Conservation (phyloP, 345 rosid species). For the Geranium rotundifolium region DNA sequence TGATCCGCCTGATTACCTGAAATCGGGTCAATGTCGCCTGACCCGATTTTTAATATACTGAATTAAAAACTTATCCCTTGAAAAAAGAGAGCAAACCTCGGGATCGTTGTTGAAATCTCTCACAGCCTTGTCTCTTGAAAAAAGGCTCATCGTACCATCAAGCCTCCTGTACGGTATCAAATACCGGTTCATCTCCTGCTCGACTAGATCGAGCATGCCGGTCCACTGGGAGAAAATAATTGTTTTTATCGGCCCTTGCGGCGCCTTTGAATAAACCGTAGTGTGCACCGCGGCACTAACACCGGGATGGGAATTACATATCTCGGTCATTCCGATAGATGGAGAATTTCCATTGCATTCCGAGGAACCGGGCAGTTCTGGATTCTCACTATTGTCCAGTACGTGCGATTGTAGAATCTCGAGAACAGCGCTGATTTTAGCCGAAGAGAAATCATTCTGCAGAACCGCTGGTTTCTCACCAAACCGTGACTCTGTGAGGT, state of each 20-base stretch:
- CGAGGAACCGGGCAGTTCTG: constrained; percentile 17
- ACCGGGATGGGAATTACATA: constrained; percentile 12
- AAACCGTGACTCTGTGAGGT: constrained; percentile 23
- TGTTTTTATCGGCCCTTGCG: constrained; percentile 49
- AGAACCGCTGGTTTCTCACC: constrained; percentile 29
- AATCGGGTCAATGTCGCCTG: no score
- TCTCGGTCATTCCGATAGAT: constrained; percentile 13
- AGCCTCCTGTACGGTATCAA: constrained; percentile 63
- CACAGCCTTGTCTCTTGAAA: constrained; percentile 72
- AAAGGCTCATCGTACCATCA: constrained; percentile 77
- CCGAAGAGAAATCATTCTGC: constrained; percentile 49
- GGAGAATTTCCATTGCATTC: constrained; percentile 18
- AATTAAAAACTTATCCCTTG: no score
- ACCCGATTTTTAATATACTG: no score
- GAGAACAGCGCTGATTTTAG: constrained; percentile 66
- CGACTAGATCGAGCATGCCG: constrained; percentile 76
- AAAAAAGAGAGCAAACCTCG: constrained; percentile 33
- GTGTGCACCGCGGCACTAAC: constrained; percentile 29
- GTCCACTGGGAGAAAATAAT: constrained; percentile 96
- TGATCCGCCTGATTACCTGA: no score
- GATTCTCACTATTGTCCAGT: constrained; percentile 20
- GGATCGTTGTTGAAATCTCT: constrained; percentile 73
- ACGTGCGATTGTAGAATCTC: constrained; percentile 51
- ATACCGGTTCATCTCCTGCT: constrained; percentile 36
- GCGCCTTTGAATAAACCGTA: constrained; percentile 20